Evolutionary conservation across 2,329 filamentous ascomycete species (phyloP), one percentile per base, ranked within the genome.

Genomic region (Berkeleyomyces basicola): DNA sequence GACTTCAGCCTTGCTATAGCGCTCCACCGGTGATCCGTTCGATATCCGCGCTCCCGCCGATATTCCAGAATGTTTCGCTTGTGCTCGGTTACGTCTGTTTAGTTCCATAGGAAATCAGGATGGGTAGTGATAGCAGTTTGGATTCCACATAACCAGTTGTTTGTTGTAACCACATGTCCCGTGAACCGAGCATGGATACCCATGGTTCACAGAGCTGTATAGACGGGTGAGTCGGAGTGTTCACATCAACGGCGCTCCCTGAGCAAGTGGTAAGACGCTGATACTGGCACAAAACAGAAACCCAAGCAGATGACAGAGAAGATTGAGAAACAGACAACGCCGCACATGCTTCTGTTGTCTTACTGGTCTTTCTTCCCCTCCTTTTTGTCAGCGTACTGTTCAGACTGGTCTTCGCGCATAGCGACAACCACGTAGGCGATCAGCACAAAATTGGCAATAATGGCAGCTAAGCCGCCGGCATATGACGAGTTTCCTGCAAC

Each of bases 381-480:
- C 47, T 70, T 69, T 68, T 74, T 75, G 43, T 70, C 65, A 67
- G 74, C 73, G 16, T 80, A 74, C 9, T 70, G 73, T 36, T 78
- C 78, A 2, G 75, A 74, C 67, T 81, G 76, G 70, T 97, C 93
- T 72, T 99, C 93, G 65, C 81, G 84, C 81, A 96, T 91, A 3
- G 93, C 93, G 23, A 96, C 89, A 63, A 96, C 76, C 51, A 97
- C 83, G 73, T 97, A 99, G n/a, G 81, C 84, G 63, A 97, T 81
- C 59, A 99, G 77, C 3, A 99, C 90, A 1, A 95, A 81, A 69
- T 99, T 99, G 10, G 93, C 93, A 72, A 95, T 84, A 59, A 97
- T 75, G 23, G 93, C 93, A 1, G 93, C 93, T 42, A 87, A 77
- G 0, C 83, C 90, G 11, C 91, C 93, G 3, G 91, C 90, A 68